Percentiles rank a stretch among this genome's conserved stretches.
These are phyloP conservation scores for Zasmidium cellare DNA, from an alignment of 2,329 filamentous ascomycete genomes.

Conservation along the genomic window DNA sequence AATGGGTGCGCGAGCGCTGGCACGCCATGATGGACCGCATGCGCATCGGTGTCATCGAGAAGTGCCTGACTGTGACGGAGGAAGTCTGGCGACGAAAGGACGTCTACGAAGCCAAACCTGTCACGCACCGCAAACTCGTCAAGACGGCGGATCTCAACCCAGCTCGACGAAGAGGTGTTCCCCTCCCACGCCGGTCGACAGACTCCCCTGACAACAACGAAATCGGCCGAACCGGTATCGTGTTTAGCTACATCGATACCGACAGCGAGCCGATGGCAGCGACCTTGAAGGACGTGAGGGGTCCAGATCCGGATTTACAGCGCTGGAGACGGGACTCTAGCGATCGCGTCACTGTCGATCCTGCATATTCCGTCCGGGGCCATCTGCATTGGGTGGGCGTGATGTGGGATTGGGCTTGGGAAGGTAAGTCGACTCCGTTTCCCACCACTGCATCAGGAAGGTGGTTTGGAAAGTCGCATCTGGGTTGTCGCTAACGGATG, in stretches of 20 bases:
- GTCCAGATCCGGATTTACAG: conserved; percentile 1
- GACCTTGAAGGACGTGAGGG: conserved; percentile 5
- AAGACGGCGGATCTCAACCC: conserved; percentile 39
- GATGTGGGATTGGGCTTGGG: conserved; percentile 73
- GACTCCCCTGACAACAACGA: conserved; percentile 21
- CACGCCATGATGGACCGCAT: conserved; percentile 59
- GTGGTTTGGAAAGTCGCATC: background rate
- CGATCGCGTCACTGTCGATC: conserved; percentile 19
- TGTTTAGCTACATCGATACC: conserved; percentile 31
- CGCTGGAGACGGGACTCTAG: conserved; percentile 8
- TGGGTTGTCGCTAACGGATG: conserved; percentile 7
- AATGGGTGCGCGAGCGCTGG: conserved; percentile 67
- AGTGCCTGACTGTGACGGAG: conserved; percentile 63
- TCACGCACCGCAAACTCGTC: conserved; percentile 32
- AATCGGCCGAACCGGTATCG: conserved; percentile 34
- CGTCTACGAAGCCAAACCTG: conserved; percentile 42
- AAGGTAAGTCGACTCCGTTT: conserved; percentile 54
- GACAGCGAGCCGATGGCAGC: conserved; percentile 13
- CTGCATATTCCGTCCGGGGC: conserved; percentile 65
- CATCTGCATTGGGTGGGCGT: conserved; percentile 69
- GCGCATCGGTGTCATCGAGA: conserved; percentile 67
- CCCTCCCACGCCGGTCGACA: conserved; percentile 18
- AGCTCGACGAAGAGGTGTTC: conserved; percentile 25
- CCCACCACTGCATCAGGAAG: background rate
- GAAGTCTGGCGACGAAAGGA: conserved; percentile 69